phyloP scores from a whole-genome alignment of 345 rosid species.

The Ceriops decandra region DNA sequence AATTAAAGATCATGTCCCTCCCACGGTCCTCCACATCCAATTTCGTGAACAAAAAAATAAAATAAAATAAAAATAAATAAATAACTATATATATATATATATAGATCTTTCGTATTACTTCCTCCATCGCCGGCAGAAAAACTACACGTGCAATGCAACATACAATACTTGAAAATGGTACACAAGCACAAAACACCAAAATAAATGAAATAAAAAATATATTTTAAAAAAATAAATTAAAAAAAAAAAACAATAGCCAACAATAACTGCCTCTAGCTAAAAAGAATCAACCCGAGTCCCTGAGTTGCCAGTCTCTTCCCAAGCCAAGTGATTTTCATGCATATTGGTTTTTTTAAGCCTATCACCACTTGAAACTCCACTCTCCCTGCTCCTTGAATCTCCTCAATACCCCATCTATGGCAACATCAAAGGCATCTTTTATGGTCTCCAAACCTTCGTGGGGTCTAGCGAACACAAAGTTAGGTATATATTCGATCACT shows the following conservation, averaged over 20 bases:
- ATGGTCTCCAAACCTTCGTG: slow-evolving; percentile 54
- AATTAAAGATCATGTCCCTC: slow-evolving; percentile 1
- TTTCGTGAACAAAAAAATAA: not conserved
- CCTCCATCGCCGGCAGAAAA: not conserved
- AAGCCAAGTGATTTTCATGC: not conserved
- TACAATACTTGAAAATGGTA: not conserved
- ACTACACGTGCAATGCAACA: not conserved
- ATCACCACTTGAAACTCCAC: slow-evolving; percentile 65
- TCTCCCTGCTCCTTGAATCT: slow-evolving; percentile 73
- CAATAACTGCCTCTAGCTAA: not conserved
- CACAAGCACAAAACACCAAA: not conserved
- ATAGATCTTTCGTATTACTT: not conserved
- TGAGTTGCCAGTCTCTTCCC: no score
- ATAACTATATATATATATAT: not conserved
- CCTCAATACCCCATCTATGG: slow-evolving; percentile 74
- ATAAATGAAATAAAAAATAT: no score
- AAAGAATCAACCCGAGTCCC: no score
- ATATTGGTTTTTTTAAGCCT: not conserved
- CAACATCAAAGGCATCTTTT: slow-evolving; percentile 87
- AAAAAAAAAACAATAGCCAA: no score
- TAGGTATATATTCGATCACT: slow-evolving; percentile 71
- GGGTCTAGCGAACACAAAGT: slow-evolving; percentile 60
- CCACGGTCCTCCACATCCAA: slow-evolving; percentile 6
- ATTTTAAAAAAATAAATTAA: no score
- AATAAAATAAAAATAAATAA: no score